These are phyloP conservation scores for Trypanosoma brucei DNA, from an alignment of 208 protist species.

Conservation along the genomic window DNA sequence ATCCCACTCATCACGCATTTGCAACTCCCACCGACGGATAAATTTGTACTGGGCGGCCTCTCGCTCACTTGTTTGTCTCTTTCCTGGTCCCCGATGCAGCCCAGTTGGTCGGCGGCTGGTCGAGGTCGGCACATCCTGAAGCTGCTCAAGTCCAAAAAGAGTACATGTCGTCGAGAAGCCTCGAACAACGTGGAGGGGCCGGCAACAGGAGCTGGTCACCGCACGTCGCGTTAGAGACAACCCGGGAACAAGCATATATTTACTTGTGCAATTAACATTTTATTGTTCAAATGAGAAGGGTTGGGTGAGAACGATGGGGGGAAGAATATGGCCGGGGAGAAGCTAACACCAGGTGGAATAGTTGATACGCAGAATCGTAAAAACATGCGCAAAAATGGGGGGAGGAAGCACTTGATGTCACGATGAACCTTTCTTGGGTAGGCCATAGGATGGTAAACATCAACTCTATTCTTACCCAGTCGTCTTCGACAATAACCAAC, in stretches of 20 bases:
- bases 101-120: conserved; percentile 72
- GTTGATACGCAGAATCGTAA: too few species aligned
- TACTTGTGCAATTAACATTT: too few species aligned
- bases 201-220: conserved; percentile 1
- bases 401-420: too few species aligned
- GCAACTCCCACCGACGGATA: conserved; percentile 80
- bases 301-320: too few species aligned
- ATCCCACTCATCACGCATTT: conserved; percentile 83
- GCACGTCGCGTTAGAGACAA: conserved; percentile 9
- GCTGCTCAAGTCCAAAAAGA: conserved; percentile 65
- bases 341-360: too few species aligned
- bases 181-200: neutral
- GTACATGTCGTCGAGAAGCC: conserved; percentile 25
- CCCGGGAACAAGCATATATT: neutral
- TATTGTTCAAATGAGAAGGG: too few species aligned
- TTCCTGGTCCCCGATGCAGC: conserved; percentile 80
- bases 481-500: too few species aligned
- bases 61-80: conserved; percentile 69
- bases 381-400: too few species aligned
- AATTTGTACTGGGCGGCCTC: conserved; percentile 80
- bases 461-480: too few species aligned
- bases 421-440: too few species aligned
- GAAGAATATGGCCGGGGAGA: too few species aligned
- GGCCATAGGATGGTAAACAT: too few species aligned
- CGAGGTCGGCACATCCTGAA: conserved; percentile 83